phyloP scores from a whole-genome alignment of 768 basidiomycete species.

The Multifurca ochricompacta region DNA sequence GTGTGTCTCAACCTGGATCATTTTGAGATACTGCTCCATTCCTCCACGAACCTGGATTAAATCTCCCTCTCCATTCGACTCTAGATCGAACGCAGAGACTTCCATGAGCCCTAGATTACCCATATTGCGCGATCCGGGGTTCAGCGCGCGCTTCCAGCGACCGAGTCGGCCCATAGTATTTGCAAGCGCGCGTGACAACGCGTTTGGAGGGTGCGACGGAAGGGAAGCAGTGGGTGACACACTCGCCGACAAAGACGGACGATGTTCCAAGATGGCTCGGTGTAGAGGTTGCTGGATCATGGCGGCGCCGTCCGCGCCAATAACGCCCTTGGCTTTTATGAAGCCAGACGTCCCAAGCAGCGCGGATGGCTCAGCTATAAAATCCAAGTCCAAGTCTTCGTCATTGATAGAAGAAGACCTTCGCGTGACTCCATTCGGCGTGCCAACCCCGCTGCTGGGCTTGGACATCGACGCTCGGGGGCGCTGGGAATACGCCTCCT shows the following conservation, averaged over 20 bases:
- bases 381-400: slow-evolving; percentile 74
- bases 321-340: slow-evolving; percentile 11
- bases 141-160: slow-evolving; percentile 72
- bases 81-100: slow-evolving; percentile 66
- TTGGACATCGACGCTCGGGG: slow-evolving; percentile 30
- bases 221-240: slow-evolving; percentile 38
- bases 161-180: slow-evolving; percentile 80
- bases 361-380: slow-evolving; percentile 45
- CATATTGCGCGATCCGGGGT: slow-evolving; percentile 37
- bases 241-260: slow-evolving; percentile 29
- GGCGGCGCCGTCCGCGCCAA: slow-evolving; percentile 13
- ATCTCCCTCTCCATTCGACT: slow-evolving; percentile 52
- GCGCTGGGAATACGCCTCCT: slow-evolving; percentile 42
- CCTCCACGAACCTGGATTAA: slow-evolving; percentile 53
- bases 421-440: slow-evolving; percentile 20
- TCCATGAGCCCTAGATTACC: slow-evolving; percentile 31
- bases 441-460: slow-evolving; percentile 19
- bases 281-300: slow-evolving; percentile 57
- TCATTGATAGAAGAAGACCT: slow-evolving; percentile 41
- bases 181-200: slow-evolving; percentile 67
- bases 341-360: slow-evolving; percentile 7
- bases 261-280: slow-evolving; percentile 42
- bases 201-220: slow-evolving; percentile 45
- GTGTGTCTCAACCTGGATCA: slow-evolving; percentile 38
- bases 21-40: slow-evolving; percentile 58